A percentile compares a stretch with the other conserved stretches of the same genome.
Evolutionary conservation across 2,329 filamentous ascomycete genomes (phyloP).

Genomic region (Penicillium sp.): DNA sequence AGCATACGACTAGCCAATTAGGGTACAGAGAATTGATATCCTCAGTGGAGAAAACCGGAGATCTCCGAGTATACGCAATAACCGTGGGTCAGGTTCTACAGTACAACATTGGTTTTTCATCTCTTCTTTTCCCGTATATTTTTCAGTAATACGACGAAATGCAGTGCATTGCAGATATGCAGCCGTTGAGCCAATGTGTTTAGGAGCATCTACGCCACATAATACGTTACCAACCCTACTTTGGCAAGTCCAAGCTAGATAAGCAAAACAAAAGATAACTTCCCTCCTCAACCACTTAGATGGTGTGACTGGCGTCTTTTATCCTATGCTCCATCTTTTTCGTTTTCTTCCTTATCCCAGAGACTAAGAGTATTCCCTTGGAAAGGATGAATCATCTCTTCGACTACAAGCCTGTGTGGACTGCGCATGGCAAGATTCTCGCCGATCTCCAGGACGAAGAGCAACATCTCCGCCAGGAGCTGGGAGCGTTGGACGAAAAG

Average conservation of each 20-base stretch:
- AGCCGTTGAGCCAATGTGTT: background rate
- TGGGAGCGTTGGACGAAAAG: background rate
- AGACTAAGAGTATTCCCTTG: background rate
- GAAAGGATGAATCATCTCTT: background rate
- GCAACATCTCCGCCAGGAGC: background rate
- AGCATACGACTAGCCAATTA: background rate
- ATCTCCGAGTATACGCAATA: background rate
- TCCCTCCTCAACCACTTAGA: slow-evolving; percentile 19
- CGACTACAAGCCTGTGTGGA: background rate
- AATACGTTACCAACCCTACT: background rate
- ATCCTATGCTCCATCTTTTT: background rate
- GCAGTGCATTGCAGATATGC: background rate
- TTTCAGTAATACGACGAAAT: background rate
- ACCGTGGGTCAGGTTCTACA: background rate
- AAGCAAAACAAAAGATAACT: background rate
- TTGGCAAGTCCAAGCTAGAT: slow-evolving; percentile 2
- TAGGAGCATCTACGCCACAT: background rate
- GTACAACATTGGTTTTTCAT: too few species aligned
- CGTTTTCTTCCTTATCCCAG: background rate
- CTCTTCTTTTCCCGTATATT: background rate
- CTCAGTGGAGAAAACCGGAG: background rate
- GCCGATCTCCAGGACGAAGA: background rate
- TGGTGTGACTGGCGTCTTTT: slow-evolving; percentile 19
- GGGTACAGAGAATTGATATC: background rate
- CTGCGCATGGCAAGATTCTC: background rate